Base-by-base conservation (phyloP, 805 yeast genomes). In the Candida peoriensis region DNA sequence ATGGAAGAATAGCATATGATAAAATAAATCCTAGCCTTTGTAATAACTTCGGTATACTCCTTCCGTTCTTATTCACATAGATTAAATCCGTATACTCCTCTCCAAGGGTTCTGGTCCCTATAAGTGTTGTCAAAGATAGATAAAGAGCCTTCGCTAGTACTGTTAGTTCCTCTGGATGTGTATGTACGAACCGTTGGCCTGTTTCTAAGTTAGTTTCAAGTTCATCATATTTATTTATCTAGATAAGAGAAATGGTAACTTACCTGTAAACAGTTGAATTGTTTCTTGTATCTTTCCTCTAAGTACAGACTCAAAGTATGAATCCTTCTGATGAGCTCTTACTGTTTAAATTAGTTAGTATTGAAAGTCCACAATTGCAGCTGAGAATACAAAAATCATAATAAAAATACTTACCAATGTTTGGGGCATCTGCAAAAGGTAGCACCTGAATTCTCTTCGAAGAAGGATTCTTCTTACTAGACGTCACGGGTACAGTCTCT, bases 81-180 rank as follows among this genome's bases (percentile, higher is more conserved):
- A 76, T 58, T 36, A 86, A 60, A 56, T 90, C 96, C 11, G 88
- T 88, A 58, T 90, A 90, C 59, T 90, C 97, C 54, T 90, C 97
- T 1, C 98, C 98, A 19, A 93, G 61, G 0, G 97, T 90, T 35
- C 90, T 68, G 2, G 84, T 74, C 0, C 90, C 90, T 5, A 74
- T 39, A 11, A 82, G 60, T 0, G 96, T 89, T 0, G 97, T 90
- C 16, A 85, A 60, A 2, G 70, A 57, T n/a, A 86, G 63, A 52
- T 90, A 90, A 1, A 80, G 28, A 2, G 79, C 55, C 34, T 78
- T 78, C 8, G 82, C 74, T 2, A 66, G 53, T 0, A 76, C 68
- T 1, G 78, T 61, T 11, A 88, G 64, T 46, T 80, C 85, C 28
- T 74, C 70, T 2, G 82, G 73, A 46, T 80, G 72, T 4, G 71